Conservation (phyloP, 2,329 filamentous ascomycete species). For the Capronia epimyces region DNA sequence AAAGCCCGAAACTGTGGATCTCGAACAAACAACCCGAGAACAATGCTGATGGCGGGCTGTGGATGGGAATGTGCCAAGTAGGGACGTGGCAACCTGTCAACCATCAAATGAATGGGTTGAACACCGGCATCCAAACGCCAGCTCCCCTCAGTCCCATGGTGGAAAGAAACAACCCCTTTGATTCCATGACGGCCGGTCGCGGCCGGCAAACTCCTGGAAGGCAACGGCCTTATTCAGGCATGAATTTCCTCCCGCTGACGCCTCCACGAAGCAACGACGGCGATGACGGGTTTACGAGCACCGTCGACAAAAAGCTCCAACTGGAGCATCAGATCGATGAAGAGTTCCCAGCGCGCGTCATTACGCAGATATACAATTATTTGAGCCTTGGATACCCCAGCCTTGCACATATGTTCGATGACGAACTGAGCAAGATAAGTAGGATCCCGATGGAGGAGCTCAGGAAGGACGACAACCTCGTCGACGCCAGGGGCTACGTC, state of each 20-base stretch:
- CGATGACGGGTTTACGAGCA: slow-evolving; percentile 34
- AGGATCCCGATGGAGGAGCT: slow-evolving; percentile 64
- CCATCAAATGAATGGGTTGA: slow-evolving; percentile 26
- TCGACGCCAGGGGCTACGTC: slow-evolving; percentile 69
- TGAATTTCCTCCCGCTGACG: slow-evolving; percentile 34
- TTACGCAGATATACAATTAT: slow-evolving; percentile 97
- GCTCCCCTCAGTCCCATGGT: slow-evolving; percentile 36
- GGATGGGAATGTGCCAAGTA: slow-evolving; percentile 32
- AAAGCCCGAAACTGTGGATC: slow-evolving; percentile 29
- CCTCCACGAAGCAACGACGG: slow-evolving; percentile 47
- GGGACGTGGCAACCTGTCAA: slow-evolving; percentile 26
- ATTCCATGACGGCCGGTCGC: slow-evolving; percentile 16
- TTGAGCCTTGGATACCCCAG: slow-evolving; percentile 87
- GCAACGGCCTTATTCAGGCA: slow-evolving; percentile 11
- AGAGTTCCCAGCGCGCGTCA: slow-evolving; percentile 77
- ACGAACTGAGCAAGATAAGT: slow-evolving; percentile 77
- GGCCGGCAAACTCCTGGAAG: slow-evolving; percentile 31
- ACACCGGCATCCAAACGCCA: slow-evolving; percentile 37
- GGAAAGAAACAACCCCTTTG: slow-evolving; percentile 34
- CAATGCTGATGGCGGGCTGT: slow-evolving; percentile 26
- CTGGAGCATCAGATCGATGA: slow-evolving; percentile 46
- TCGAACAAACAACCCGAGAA: slow-evolving; percentile 28
- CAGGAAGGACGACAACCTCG: slow-evolving; percentile 61
- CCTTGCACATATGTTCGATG: slow-evolving; percentile 74
- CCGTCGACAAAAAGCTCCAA: slow-evolving; percentile 32